These are phyloP conservation scores for Chamaecrista fasciculata DNA, from an alignment of 306 rosid species.

Conservation along the genomic window DNA sequence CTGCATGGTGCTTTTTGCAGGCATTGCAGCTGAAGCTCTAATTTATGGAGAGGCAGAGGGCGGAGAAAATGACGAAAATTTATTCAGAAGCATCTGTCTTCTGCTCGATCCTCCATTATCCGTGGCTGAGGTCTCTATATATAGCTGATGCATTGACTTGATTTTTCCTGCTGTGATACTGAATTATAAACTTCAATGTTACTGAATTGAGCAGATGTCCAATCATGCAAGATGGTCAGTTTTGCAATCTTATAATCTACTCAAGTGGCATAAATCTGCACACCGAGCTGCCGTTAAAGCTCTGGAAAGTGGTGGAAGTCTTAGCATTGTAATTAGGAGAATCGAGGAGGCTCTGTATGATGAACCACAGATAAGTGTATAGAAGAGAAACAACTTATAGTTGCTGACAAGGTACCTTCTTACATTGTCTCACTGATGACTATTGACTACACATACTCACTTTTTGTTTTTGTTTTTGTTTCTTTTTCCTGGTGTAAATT, in stretches of 20 bases:
- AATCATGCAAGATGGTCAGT: conserved; percentile 99
- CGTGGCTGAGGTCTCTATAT: conserved; percentile 60
- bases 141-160: conserved; percentile 24
- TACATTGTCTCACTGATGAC: background rate
- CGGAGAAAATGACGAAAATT: conserved; percentile 96
- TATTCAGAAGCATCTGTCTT: conserved; percentile 72
- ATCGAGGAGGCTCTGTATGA: conserved; percentile 78
- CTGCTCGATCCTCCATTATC: conserved; percentile 86
- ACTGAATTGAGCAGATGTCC: conserved; percentile 64
- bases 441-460: too few species aligned
- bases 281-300: conserved; percentile 91
- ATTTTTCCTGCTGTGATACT: background rate
- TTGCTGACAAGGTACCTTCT: conserved; percentile 33
- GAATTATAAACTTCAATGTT: conserved; percentile 11
- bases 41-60: conserved; percentile 96
- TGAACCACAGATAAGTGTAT: conserved; percentile 33
- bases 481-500: too few species aligned
- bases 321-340: conserved; percentile 71
- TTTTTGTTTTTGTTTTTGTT: too few species aligned
- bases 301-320: conserved; percentile 70
- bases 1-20: conserved; percentile 97
- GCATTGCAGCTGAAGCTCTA: conserved; percentile 97
- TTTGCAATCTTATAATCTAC: conserved; percentile 88
- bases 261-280: conserved; percentile 81
- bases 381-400: conserved; percentile 8